Evolutionary conservation across 2,329 filamentous ascomycete genomes (phyloP), one percentile per base, ranked within the genome.

Genomic region (Ceratocystis cacaofunesta): DNA sequence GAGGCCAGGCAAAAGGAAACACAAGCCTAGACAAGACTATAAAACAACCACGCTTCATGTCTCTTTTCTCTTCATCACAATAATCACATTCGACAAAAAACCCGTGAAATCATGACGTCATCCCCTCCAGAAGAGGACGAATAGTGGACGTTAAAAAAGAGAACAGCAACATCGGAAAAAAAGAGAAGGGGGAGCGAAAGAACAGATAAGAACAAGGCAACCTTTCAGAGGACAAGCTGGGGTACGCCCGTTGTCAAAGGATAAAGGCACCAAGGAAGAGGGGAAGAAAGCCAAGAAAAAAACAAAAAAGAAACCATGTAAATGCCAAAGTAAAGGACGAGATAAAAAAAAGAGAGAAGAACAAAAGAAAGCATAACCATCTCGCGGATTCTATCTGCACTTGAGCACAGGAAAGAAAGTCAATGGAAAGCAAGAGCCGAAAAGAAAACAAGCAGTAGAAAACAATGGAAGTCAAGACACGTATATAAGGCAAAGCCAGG

Each of bases 241-340:
- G 30, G 30, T 32, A 32, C 30, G 30, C 30, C 6, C 30, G 6
- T 7, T 7, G 30, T 7, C 30, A 32, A 32, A 32, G 30, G 30
- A 32, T 32, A 32, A 32, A 32, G 30, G 30, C 30, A 32, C 30
- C 30, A 1, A 32, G 28, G 28, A 28, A 5, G 22, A 41, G 8
- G 30, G 15, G 22, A 30, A n/a, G 12, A 36, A 43, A 66, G 19
- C 15, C 17, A 52, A 43, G 30, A 22, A 17, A 61, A 32, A 67
- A 43, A 28, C 48, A 63, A 55, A 43, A 32, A 62, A 48, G 55
- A 62, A 67, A 63, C 63, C 63, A 65, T 65, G 63, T 65, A 68
- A 62, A 68, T 65, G 64, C 66, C 63, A 61, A 66, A 65, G 55
- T 65, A 63, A 64, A 65, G 32, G 32, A 67, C 50, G 61, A 62